Base-by-base conservation (phyloP, 805 yeast species). In the Ogataea zsoltii region DNA sequence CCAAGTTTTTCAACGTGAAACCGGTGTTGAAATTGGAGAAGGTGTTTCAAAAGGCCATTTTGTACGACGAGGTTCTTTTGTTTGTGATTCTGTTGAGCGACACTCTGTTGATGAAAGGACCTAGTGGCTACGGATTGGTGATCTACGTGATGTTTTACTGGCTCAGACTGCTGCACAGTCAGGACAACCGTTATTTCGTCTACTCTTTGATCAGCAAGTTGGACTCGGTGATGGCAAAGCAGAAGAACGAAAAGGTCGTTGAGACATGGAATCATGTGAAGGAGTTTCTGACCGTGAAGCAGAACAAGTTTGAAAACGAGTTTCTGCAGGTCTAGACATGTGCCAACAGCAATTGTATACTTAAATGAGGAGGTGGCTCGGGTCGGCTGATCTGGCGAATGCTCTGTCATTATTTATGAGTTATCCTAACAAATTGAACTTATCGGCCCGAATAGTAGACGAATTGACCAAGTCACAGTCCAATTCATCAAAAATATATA, bases 111-210 rank as follows among this genome's bases (percentile, higher is more conserved):
- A 68, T 85, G 59, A 77, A 84, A 65, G 83, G 83, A 36, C 73
- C 86, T 11, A 74, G 89, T 2, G 94, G 94, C 2, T 84, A 72
- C 62, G 86, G 85, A 39, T 69, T 86, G 58, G 74, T 74, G 13
- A 59, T 77, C 35, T 83, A 82, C 61, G 53, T 73, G 42, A 62
- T 75, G 46, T 80, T 86, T 60, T 82, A 80, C 67, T 85, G 92
- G 90, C 67, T 86, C 53, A 76, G 89, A 66, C 63, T 86, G 42
- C 76, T 85, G 51, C 83, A 73, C 58, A 73, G 71, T 61, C 69
- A 68, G 48, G 72, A 71, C 48, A 74, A 80, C 3, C 68, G 73
- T 42, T 67, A 62, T 45, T 68, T 77, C 53, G 63, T 79, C 46
- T 65, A 58, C 37, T 63, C 73, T 13, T 44, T 76, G 38, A 53